These are phyloP conservation scores for Atkinsonella hypoxylon DNA, from an alignment of 2,329 filamentous ascomycete species.

Conservation along the genomic window DNA sequence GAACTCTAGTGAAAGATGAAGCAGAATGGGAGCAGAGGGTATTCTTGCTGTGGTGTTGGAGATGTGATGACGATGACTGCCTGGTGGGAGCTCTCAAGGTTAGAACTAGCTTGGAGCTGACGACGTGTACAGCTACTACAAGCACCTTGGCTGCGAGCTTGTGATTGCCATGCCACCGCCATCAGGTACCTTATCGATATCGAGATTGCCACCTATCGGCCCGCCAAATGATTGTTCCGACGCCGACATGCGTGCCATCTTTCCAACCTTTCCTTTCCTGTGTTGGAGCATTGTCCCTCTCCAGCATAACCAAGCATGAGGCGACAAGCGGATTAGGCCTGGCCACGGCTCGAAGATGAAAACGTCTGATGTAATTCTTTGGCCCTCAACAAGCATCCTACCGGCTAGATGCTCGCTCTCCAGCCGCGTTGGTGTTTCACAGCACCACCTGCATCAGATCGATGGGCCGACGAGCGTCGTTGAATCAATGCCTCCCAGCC, in stretches of 20 bases:
- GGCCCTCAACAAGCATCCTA: not conserved
- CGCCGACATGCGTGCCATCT: not conserved
- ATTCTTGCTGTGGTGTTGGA: not conserved
- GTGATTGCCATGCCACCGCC: not conserved
- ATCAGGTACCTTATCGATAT: not conserved
- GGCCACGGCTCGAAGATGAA: not conserved
- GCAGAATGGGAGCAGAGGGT: not conserved
- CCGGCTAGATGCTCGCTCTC: not conserved
- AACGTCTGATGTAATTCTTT: not conserved
- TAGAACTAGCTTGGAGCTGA: not conserved
- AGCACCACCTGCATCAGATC: not conserved
- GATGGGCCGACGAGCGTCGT: not conserved
- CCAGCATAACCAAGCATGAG: too few species aligned
- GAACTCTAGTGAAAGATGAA: too few species aligned
- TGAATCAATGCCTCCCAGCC: not conserved
- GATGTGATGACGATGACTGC: conserved; percentile 1
- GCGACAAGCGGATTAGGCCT: too few species aligned
- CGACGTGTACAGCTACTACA: not conserved
- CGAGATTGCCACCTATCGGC: not conserved
- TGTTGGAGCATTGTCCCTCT: not conserved
- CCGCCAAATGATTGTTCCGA: not conserved
- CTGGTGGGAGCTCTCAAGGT: not conserved
- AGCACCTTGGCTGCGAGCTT: too few species aligned
- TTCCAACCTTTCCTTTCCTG: not conserved
- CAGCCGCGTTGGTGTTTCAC: not conserved